Conservation (phyloP, 371 early-diverging fungal species). For the Pancytospora philotis region DNA sequence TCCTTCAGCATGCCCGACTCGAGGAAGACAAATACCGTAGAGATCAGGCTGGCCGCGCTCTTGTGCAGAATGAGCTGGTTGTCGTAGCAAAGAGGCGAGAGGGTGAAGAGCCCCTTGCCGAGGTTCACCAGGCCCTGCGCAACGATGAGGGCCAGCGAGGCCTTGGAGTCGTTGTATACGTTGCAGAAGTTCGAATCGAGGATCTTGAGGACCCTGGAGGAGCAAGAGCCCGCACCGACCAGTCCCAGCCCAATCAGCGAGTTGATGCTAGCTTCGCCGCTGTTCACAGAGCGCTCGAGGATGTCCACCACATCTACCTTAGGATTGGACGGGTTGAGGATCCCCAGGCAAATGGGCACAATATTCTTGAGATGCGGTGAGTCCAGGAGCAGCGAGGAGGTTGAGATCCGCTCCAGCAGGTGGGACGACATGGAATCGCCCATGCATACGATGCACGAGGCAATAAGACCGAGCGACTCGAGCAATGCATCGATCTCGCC, state of each 20-base stretch:
- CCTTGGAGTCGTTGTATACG: constrained; percentile 81
- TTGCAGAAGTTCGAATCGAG: constrained; percentile 83
- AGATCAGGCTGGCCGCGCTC: constrained; percentile 43
- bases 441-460: constrained; percentile 45
- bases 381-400: constrained; percentile 52
- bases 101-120: constrained; percentile 45
- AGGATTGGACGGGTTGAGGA: constrained; percentile 87
- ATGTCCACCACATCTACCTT: constrained; percentile 76
- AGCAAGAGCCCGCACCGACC: constrained; percentile 97
- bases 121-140: constrained; percentile 64
- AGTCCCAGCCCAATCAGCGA: constrained; percentile 94
- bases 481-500: constrained; percentile 40
- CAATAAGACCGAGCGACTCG: constrained; percentile 47
- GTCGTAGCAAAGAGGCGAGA: constrained; percentile 32
- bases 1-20: constrained; percentile 62
- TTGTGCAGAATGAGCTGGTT: constrained; percentile 37
- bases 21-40: constrained; percentile 48
- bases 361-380: constrained; percentile 30
- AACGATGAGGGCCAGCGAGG: constrained; percentile 78
- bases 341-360: constrained; percentile 81
- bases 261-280: constrained; percentile 68
- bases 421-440: constrained; percentile 51
- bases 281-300: constrained; percentile 85
- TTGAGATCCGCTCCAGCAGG: constrained; percentile 49
- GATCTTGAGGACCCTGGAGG: constrained; percentile 87